Evolutionary conservation across 129 eudicot species (phyloP).

Genomic region (Helianthus annuus): DNA sequence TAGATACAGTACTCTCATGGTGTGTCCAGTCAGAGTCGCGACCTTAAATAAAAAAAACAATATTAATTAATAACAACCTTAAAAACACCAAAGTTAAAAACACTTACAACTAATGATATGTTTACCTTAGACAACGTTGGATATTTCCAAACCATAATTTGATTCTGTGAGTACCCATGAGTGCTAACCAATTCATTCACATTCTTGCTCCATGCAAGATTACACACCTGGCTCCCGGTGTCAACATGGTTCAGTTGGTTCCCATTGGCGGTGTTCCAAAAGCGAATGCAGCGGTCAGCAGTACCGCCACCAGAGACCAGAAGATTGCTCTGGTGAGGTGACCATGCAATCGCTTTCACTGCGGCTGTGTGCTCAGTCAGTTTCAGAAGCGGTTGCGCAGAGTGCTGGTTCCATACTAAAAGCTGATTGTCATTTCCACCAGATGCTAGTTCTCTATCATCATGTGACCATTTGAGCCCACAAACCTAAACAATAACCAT

Average conservation of each 20-base stretch:
- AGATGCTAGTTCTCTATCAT: slow-evolving; percentile 96
- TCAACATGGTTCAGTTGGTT: slow-evolving; percentile 80
- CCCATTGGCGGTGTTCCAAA: slow-evolving; percentile 92
- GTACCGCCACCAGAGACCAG: slow-evolving; percentile 98
- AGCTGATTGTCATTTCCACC: slow-evolving; percentile 99
- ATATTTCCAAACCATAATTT: slow-evolving; percentile 98
- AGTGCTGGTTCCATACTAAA: slow-evolving; percentile 92
- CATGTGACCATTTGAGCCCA: slow-evolving; percentile 99
- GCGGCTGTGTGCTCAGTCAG: slow-evolving; percentile 97
- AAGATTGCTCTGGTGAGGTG: slow-evolving; percentile 88
- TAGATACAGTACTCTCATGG: slow-evolving; percentile 81
- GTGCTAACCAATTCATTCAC: slow-evolving; percentile 96
- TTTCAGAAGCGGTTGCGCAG: slow-evolving; percentile 64
- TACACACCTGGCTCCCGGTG: slow-evolving; percentile 99
- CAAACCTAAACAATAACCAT: slow-evolving; percentile 57
- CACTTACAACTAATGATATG: neutral
- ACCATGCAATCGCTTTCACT: slow-evolving; percentile 94
- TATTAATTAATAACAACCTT: neutral
- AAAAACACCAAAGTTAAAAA: too few species aligned
- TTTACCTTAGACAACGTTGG: slow-evolving; percentile 87
- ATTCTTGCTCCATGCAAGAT: slow-evolving; percentile 94
- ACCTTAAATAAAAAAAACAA: slow-evolving; percentile 40
- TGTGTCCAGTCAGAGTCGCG: slow-evolving; percentile 93
- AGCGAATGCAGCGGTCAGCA: slow-evolving; percentile 94
- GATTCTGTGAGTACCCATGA: slow-evolving; percentile 97